Evolutionary conservation across 1,139 yeast species (phyloP), one percentile per base, ranked within the genome.

Genomic region (Candida sanyaensis): DNA sequence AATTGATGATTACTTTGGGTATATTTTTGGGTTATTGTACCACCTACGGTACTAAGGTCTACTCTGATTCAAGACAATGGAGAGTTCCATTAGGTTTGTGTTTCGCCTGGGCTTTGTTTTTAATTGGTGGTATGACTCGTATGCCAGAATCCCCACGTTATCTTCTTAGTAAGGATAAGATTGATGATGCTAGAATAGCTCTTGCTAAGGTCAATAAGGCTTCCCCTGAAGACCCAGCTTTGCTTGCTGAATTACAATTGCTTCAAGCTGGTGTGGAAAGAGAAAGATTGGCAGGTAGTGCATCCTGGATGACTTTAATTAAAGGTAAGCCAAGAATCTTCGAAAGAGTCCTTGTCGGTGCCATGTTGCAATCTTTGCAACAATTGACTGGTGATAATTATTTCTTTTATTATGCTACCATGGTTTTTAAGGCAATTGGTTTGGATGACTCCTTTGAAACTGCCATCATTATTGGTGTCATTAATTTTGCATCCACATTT

Each of bases 371-470:
- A 75, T 76, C 85, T 26, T 68, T 86, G 59, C 93, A 86, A 72
- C 93, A 87, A 69, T 77, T 87, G 57, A 83, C 90, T 50, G 95
- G 93, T 78, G 80, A 83, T 64, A 86, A 86, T 73, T 87, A 86
- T 69, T 86, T 87, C 74, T 86, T 87, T 78, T 86, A 86, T 75
- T 86, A 86, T 58, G 90, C 91, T 67, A 86, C 92, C 52, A 80
- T 87, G 49, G 78, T 86, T 61, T 86, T 86, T 80, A 68, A 80
- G 60, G 85, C 93, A 55, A 88, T 87, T 56, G 95, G 95, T 59
- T 69, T 87, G 48, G 88, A 85, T 65, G 91, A 86, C 66, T 81
- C 95, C 37, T 88, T 83, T 69, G 78, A 85, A 65, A 86, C 95
- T 17, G 78, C 93, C 29, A 86, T 89, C 57, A 77, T 88, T 53